Evolutionary conservation across 768 basidiomycete species (phyloP), one percentile per base, ranked within the genome.

Genomic region (Mycena vitilis): DNA sequence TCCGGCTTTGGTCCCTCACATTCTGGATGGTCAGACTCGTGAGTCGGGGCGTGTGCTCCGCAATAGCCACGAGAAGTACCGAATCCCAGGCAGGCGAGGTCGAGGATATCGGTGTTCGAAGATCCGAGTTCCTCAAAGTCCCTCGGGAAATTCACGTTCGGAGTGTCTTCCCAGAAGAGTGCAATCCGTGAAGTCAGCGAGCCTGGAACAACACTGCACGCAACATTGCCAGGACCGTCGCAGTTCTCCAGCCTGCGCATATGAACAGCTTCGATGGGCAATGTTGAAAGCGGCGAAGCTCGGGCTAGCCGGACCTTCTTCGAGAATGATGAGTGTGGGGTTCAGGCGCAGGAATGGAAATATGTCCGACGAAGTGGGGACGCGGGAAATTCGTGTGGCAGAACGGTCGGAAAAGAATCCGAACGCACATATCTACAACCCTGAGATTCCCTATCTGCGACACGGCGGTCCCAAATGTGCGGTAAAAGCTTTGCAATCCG

Each of bases 71-170:
- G 16, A 63, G 11, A 22, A 68, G 48, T 4, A 6, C 16, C 6
- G 30, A 25, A 36, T 68, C 61, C 67, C 67, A 57, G 18, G 44
- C 40, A 63, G 23, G 36, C 25, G 56, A 68, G 49, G 12, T 51
- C 7, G 9, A 40, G 38, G 5, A 68, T 9, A n/a, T 59, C 61
- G 3, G 15, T 57, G 0, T 59, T 58, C 20, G 67, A 58, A 16
- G 20, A 51, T 47, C 57, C 25, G 10, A 59, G 22, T 34, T 42
- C 22, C 23, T 56, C 48, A 20, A 63, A 44, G 36, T 56, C 48
- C 3, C 47, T 51, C 11, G 67, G 38, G 47, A 53, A 58, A 22
- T 16, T 22, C 30, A 30, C 44, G 22, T 34, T 6, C 25, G 34
- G 13, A 20, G 11, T 22, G 6, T 22, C 47, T 4, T 7, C 65